phyloP scores from a whole-genome alignment of 306 rosid genomes.

The Sesbania bispinosa region DNA sequence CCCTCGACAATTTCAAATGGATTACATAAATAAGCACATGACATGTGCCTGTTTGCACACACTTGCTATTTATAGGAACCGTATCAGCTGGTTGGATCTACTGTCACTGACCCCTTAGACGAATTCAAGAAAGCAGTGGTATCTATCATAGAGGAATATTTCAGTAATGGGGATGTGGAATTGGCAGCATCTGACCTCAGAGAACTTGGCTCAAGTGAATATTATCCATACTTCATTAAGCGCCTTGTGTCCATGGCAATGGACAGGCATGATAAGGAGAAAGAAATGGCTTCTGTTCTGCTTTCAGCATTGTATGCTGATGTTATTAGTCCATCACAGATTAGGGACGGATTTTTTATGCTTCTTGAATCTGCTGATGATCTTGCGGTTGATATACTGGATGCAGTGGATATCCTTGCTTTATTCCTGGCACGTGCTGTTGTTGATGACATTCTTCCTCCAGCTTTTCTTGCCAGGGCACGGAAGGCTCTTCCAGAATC shows the following conservation, averaged over 20 bases:
- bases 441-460: slow-evolving; percentile 96
- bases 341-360: slow-evolving; percentile 88
- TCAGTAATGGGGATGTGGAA: slow-evolving; percentile 81
- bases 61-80: slow-evolving; percentile 67
- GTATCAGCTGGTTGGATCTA: slow-evolving; percentile 82
- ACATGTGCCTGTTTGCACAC: background rate
- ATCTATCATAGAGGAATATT: slow-evolving; percentile 83
- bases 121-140: slow-evolving; percentile 88
- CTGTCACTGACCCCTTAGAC: slow-evolving; percentile 81
- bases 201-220: slow-evolving; percentile 87
- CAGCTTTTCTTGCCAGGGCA: slow-evolving; percentile 85
- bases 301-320: slow-evolving; percentile 94
- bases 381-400: slow-evolving; percentile 90
- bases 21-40: slow-evolving; percentile 11
- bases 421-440: slow-evolving; percentile 96
- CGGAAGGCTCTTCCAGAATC: slow-evolving; percentile 80
- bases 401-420: slow-evolving; percentile 92
- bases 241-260: slow-evolving; percentile 92
- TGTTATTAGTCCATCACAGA: slow-evolving; percentile 87
- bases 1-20: background rate
- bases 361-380: slow-evolving; percentile 97
- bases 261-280: slow-evolving; percentile 98
- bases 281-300: slow-evolving; percentile 97
- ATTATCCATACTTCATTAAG: slow-evolving; percentile 86
- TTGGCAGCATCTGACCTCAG: slow-evolving; percentile 83